Conservation (phyloP, 2,329 filamentous ascomycete species). For the Hymenoscyphus salicellus region DNA sequence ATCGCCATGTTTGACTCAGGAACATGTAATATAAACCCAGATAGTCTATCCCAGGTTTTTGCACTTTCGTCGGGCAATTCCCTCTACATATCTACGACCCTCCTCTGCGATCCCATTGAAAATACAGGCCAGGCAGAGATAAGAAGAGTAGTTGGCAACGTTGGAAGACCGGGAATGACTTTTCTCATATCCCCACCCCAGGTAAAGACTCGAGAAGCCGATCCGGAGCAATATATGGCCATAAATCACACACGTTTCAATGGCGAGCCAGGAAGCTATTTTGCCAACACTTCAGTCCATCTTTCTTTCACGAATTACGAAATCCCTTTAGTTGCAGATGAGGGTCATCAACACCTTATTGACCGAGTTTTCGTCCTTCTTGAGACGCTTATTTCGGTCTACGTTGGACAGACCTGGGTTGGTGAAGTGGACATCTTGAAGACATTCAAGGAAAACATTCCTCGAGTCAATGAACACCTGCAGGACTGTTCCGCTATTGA, state of each 20-base stretch:
- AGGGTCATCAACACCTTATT: constrained; percentile 13
- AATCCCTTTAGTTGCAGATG: constrained; percentile 13
- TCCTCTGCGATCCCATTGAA: constrained; percentile 28
- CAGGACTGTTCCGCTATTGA: background rate
- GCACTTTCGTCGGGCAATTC: constrained; percentile 32
- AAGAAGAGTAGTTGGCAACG: constrained; percentile 27
- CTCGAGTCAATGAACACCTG: no score
- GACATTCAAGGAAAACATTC: background rate
- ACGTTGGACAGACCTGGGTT: constrained; percentile 28
- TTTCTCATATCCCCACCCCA: constrained; percentile 17
- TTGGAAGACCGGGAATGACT: constrained; percentile 17
- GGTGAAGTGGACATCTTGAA: constrained; percentile 26
- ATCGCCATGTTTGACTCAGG: constrained; percentile 16
- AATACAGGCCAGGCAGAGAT: constrained; percentile 11
- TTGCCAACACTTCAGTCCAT: constrained; percentile 3
- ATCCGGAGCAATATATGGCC: constrained; percentile 14
- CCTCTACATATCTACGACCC: constrained; percentile 23
- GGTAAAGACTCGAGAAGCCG: constrained; percentile 8
- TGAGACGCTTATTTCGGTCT: constrained; percentile 26
- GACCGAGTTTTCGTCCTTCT: constrained; percentile 22
- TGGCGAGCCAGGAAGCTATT: background rate
- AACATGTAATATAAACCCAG: constrained; percentile 6
- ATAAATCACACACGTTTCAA: constrained; percentile 7
- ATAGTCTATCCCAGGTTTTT: constrained; percentile 13
- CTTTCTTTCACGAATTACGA: constrained; percentile 11